Percentiles rank a stretch among this genome's conserved stretches.
These are phyloP conservation scores for Calonectria montana DNA, from an alignment of 2,329 filamentous ascomycete genomes.

Conservation along the genomic window DNA sequence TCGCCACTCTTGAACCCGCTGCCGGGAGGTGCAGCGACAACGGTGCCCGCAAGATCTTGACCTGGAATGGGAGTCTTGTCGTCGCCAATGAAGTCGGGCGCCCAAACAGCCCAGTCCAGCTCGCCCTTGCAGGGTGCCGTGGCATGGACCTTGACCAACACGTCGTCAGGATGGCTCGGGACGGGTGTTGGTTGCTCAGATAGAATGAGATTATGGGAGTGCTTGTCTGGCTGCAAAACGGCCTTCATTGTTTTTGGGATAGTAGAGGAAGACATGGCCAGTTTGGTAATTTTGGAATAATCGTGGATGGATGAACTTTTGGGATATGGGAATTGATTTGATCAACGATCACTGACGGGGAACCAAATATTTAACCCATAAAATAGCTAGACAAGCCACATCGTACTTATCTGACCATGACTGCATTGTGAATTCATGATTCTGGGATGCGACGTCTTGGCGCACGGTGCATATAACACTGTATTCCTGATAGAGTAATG, in stretches of 20 bases:
- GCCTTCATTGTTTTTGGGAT: constrained; percentile 28
- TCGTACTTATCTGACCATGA: no score
- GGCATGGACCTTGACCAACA: constrained; percentile 47
- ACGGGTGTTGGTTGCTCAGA: constrained; percentile 28
- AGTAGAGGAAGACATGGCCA: constrained; percentile 4
- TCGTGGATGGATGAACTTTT: no score
- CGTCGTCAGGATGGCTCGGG: constrained; percentile 37
- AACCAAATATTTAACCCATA: no score
- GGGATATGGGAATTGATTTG: no score
- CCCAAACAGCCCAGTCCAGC: constrained; percentile 44
- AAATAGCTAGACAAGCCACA: no score
- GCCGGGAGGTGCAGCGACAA: constrained; percentile 42
- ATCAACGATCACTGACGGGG: no score
- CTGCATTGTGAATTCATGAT: no score
- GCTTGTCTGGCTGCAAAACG: constrained; percentile 27
- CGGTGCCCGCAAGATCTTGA: constrained; percentile 52
- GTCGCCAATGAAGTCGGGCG: constrained; percentile 33
- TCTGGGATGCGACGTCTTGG: no score
- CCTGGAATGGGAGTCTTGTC: constrained; percentile 45
- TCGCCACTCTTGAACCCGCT: constrained; percentile 38
- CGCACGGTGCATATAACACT: no score
- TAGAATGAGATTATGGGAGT: constrained; percentile 27
- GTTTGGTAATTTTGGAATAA: neutral
- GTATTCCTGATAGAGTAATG: no score
- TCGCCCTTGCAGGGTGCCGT: constrained; percentile 48